Evolutionary conservation across 805 yeast genomes (phyloP).

Genomic region (Pichia eremophila): DNA sequence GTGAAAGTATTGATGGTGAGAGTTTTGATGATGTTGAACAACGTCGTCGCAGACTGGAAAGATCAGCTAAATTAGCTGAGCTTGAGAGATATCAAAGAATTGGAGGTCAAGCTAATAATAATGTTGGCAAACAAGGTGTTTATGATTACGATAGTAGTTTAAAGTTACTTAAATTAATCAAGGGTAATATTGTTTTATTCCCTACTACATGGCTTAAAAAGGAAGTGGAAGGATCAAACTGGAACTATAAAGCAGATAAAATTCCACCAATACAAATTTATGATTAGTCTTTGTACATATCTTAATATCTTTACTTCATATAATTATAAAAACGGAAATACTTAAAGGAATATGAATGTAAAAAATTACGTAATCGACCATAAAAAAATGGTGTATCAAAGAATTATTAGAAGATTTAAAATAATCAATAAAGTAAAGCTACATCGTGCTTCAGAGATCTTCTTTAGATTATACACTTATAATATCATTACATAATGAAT

Average conservation of each 20-base stretch:
- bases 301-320: too few relatives aligned
- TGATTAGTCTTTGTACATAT: constrained; percentile 33
- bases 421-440: too few relatives aligned
- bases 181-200: constrained; percentile 84
- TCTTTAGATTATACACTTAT: too few relatives aligned
- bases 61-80: constrained; percentile 22
- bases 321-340: too few relatives aligned
- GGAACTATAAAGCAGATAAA: constrained; percentile 92
- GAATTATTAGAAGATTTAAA: too few relatives aligned
- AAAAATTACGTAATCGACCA: too few relatives aligned
- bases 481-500: too few relatives aligned
- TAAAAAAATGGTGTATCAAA: too few relatives aligned
- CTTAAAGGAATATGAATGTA: too few relatives aligned
- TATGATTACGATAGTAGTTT: constrained; percentile 70
- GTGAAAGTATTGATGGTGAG: constrained; percentile 7
- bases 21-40: constrained; percentile 1
- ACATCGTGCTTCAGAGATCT: too few relatives aligned
- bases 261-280: constrained; percentile 93
- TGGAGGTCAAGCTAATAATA: constrained; percentile 2
- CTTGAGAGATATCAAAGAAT: constrained; percentile 21
- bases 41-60: constrained; percentile 12
- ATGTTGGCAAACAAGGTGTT: constrained; percentile 11
- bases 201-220: constrained; percentile 85
- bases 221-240: constrained; percentile 84
- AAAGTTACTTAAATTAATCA: constrained; percentile 56